Evolutionary conservation across 345 rosid species (phyloP), one percentile per base, ranked within the genome.

Genomic region (Eucalyptus fibrosa): DNA sequence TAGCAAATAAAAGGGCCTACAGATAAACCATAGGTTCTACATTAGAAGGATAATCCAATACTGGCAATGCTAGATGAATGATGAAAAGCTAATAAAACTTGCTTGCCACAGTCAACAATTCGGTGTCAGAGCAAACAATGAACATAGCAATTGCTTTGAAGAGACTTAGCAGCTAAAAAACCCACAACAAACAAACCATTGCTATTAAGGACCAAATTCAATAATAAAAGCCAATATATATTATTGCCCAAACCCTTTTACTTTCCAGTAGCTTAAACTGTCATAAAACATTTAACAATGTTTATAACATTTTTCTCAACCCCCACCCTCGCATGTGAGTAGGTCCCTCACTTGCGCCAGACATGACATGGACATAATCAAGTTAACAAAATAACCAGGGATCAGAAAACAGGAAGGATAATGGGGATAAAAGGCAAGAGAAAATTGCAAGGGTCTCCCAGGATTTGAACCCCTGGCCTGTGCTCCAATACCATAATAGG

Each of bases 1-100:
- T 95, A 90, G 99, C 98, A 92, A 91, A 94, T 86, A 91, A 91
- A 91, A 98, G 96, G 91, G 97, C 99, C 99, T 98, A 59, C 89
- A 88, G 24, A 90, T 47, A 77, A 89, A 50, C 49, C 88, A 90
- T 88, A 87, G 81, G 23, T 55, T 51, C 80, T 47, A n/a, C 26
- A 77, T 77, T 40, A 77, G 42, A 72, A 34, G 24, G 32, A 83
- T 47, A 44, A n/a, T 34, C 10, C 59, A 49, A 67, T 67, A 88
- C 17, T 59, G 7, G 85, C 50, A 50, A 60, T 50, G 30, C 89
- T 14, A 7, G 30, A 12, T 23, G 21, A 21, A 77, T 37, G 85
- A 40, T 77, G 30, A 77, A 77, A 77, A 77, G 28, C 47, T 37
- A 77, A 77, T 40, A 42, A 77, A 37, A 77, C 24, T 77, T 77